These are phyloP conservation scores for Tetrapyrgos nigripes DNA, from an alignment of 1,284 basidiomycete genomes.

Conservation along the genomic window DNA sequence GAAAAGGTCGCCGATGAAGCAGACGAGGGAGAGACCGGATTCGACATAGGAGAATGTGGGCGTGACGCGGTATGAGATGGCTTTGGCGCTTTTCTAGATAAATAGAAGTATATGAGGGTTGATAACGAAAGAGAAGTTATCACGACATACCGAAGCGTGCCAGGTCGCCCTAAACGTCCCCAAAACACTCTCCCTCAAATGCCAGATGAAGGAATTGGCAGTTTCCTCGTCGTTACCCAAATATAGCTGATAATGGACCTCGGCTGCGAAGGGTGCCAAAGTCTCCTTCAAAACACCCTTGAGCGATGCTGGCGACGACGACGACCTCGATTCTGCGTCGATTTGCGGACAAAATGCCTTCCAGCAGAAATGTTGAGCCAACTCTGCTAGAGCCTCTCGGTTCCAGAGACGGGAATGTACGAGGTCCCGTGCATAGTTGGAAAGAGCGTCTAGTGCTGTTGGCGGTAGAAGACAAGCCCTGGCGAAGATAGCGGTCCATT, in stretches of 20 bases:
- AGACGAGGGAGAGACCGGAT: slow-evolving; percentile 31
- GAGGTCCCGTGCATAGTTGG: slow-evolving; percentile 12
- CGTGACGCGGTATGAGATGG: slow-evolving; percentile 18
- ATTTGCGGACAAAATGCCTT: slow-evolving; percentile 20
- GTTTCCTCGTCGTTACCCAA: slow-evolving; percentile 22
- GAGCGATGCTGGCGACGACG: not conserved
- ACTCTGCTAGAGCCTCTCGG: slow-evolving; percentile 24
- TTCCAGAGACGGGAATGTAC: slow-evolving; percentile 24
- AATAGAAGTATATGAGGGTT: slow-evolving; percentile 6
- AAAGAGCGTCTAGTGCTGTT: slow-evolving; percentile 1
- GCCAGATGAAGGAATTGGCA: slow-evolving; percentile 32
- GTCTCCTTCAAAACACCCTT: slow-evolving; percentile 18
- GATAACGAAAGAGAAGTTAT: not conserved
- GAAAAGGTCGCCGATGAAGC: slow-evolving; percentile 42
- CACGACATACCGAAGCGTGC: slow-evolving; percentile 35
- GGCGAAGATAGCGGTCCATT: slow-evolving; percentile 11
- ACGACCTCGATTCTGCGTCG: not conserved
- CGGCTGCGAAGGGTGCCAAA: slow-evolving; percentile 34
- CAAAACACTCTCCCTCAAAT: slow-evolving; percentile 34
- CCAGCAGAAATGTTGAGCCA: slow-evolving; percentile 32
- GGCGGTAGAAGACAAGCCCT: not conserved
- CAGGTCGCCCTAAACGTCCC: slow-evolving; percentile 39
- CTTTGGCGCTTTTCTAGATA: slow-evolving; percentile 11
- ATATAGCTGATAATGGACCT: slow-evolving; percentile 31
- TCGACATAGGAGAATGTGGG: slow-evolving; percentile 25